phyloP scores from a whole-genome alignment of 345 rosid genomes.

The Carallia brachiata region DNA sequence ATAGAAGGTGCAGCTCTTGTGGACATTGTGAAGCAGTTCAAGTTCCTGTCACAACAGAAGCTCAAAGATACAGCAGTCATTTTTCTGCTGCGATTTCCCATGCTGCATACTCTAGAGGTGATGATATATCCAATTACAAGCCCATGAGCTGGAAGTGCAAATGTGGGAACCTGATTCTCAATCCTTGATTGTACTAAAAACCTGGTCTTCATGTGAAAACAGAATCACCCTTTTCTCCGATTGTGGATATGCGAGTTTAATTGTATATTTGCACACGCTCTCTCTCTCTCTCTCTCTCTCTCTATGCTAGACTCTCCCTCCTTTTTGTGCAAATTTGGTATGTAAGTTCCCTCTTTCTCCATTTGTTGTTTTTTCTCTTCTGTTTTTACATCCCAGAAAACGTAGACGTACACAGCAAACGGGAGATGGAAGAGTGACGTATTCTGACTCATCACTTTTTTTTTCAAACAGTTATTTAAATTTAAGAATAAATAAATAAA shows the following conservation, averaged over 20 bases:
- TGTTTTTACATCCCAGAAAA: no score
- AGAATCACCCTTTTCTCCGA: background rate
- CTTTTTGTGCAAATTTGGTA: background rate
- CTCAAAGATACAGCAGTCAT: constrained; percentile 14
- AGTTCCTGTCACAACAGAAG: constrained; percentile 46
- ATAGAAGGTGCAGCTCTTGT: constrained; percentile 49
- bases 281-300: background rate
- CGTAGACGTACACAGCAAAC: no score
- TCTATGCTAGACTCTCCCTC: background rate
- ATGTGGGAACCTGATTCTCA: constrained; percentile 52
- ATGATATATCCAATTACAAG: constrained; percentile 58
- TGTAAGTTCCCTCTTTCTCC: constrained; percentile 1
- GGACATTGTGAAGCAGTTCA: constrained; percentile 60
- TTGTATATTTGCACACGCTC: background rate
- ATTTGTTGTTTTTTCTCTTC: background rate
- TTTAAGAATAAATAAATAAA: no score
- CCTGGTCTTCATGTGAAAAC: background rate
- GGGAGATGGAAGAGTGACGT: no score
- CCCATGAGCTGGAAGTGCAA: constrained; percentile 82
- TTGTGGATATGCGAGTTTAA: background rate
- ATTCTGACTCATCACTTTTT: no score
- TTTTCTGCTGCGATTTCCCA: constrained; percentile 22
- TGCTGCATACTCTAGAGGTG: constrained; percentile 44
- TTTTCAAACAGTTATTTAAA: no score
- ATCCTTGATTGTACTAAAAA: constrained; percentile 36